Evolutionary conservation across 305 asterid species (phyloP).

Genomic region (Withania somnifera): DNA sequence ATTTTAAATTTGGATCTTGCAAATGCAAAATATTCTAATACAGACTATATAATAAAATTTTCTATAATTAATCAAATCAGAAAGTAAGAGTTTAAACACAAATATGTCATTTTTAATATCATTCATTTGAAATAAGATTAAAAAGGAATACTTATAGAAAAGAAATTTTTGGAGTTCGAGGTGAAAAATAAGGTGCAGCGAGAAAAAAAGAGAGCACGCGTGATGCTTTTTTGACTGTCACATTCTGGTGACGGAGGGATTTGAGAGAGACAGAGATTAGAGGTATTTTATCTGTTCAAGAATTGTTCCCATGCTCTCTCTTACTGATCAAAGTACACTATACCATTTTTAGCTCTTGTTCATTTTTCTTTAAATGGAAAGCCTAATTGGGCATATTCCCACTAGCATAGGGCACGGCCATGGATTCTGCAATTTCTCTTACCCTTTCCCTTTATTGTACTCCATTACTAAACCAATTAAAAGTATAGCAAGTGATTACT

Average conservation of each 20-base stretch:
- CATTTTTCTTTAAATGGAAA: conserved; percentile 10
- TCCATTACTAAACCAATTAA: neutral
- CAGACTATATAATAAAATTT: neutral
- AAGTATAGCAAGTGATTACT: neutral
- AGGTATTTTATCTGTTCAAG: conserved; percentile 17
- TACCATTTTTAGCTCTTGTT: neutral
- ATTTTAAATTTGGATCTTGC: neutral
- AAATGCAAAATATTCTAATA: neutral
- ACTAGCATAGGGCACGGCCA: neutral
- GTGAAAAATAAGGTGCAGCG: neutral
- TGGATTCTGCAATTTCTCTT: neutral
- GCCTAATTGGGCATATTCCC: neutral
- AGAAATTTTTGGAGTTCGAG: neutral
- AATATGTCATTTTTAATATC: no score
- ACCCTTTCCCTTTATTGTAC: neutral
- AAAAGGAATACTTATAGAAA: neutral
- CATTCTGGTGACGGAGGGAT: conserved; percentile 28
- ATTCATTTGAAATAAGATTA: neutral
- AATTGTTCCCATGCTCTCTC: neutral
- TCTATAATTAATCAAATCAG: neutral
- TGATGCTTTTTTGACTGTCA: conserved; percentile 58
- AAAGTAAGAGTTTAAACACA: no score
- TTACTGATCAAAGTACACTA: neutral
- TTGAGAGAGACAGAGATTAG: conserved; percentile 12
- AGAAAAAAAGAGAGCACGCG: conserved; percentile 52